Conservation (phyloP, 2,329 filamentous ascomycete species). For the Penicillium brasilianum region DNA sequence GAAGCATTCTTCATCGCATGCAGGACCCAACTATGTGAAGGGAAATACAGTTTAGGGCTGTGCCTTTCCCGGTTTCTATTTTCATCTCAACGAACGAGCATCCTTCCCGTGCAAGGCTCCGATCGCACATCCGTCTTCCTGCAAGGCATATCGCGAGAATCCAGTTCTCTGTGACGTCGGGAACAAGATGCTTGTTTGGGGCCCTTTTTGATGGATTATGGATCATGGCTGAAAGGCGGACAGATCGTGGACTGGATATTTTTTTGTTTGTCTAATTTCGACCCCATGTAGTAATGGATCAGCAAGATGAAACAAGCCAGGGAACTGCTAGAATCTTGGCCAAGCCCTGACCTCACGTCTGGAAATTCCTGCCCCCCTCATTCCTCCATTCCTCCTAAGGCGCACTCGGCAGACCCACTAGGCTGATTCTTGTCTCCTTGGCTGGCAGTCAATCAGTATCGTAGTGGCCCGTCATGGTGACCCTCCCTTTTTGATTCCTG, state of each 20-base stretch:
- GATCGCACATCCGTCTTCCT: background rate
- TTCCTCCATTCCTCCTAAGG: conserved; percentile 11
- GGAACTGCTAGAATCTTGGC: conserved; percentile 11
- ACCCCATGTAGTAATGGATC: conserved; percentile 21
- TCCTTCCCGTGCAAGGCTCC: background rate
- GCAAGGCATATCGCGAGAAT: conserved; percentile 6
- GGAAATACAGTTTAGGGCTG: background rate
- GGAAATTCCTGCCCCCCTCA: background rate
- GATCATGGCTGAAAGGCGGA: background rate
- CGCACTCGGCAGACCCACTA: conserved; percentile 23
- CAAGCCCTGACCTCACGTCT: conserved; percentile 11
- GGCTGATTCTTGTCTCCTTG: conserved; percentile 20
- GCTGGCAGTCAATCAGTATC: too few relatives aligned
- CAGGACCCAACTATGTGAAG: background rate
- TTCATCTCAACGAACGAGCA: conserved; percentile 2
- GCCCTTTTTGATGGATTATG: background rate
- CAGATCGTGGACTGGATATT: background rate
- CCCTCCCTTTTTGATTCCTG: background rate
- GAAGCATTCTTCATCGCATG: background rate
- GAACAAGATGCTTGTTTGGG: background rate
- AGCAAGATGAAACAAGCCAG: conserved; percentile 27
- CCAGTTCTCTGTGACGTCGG: conserved; percentile 7
- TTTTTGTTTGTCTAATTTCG: conserved; percentile 10
- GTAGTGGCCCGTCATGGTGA: background rate
- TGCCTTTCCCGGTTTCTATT: conserved; percentile 8